These are phyloP conservation scores for Epichloe festucae DNA, from an alignment of 2,329 filamentous ascomycete species.

Conservation along the genomic window DNA sequence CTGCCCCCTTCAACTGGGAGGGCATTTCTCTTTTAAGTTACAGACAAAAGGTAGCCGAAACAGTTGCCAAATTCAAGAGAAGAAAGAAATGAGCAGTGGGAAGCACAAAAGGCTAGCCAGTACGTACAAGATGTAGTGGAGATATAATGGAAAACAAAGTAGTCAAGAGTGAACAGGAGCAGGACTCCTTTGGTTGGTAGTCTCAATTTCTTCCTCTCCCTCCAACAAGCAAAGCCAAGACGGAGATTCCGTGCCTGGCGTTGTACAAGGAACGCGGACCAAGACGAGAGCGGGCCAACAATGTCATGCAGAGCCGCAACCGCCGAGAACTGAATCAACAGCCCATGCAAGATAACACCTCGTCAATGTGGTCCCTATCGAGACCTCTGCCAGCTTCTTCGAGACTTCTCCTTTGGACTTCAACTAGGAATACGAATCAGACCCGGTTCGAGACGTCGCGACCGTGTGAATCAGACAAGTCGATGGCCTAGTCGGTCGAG, in stretches of 20 bases:
- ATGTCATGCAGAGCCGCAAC: neutral
- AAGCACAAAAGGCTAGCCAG: conserved; percentile 29
- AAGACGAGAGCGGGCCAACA: neutral
- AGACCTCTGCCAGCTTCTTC: neutral
- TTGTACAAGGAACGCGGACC: conserved; percentile 5
- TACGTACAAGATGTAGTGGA: conserved; percentile 36
- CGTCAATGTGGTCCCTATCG: neutral
- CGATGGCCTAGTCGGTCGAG: neutral
- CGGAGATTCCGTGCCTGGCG: conserved; percentile 1
- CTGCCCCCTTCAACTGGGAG: neutral
- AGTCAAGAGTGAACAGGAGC: conserved; percentile 3
- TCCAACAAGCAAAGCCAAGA: conserved; percentile 6
- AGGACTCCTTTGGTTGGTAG: conserved; percentile 2
- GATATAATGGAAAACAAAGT: conserved; percentile 4
- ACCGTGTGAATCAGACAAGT: neutral
- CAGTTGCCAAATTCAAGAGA: conserved; percentile 8
- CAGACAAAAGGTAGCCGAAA: conserved; percentile 3
- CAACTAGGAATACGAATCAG: neutral
- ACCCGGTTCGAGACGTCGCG: neutral
- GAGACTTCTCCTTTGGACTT: neutral
- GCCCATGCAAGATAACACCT: conserved; percentile 2
- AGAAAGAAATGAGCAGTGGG: conserved; percentile 20
- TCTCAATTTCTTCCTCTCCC: conserved; percentile 3
- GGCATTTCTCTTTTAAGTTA: neutral
- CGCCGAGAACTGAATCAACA: neutral